These are phyloP conservation scores for Meyerozyma athensensis DNA, from an alignment of 1,139 yeast genomes.

Conservation along the genomic window DNA sequence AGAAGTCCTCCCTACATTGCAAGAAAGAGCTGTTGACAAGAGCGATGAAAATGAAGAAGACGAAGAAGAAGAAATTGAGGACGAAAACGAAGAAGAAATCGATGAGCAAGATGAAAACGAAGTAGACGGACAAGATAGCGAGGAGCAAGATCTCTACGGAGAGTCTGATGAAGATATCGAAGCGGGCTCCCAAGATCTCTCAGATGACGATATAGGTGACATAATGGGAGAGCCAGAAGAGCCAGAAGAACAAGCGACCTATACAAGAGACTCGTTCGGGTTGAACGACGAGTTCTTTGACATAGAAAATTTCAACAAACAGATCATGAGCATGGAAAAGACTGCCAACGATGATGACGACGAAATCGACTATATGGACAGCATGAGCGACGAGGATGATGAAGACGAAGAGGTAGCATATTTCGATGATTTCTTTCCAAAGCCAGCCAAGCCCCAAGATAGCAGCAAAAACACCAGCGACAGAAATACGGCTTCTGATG, in stretches of 20 bases:
- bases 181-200: constrained; percentile 13
- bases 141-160: constrained; percentile 11
- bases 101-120: constrained; percentile 17
- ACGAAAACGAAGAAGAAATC: constrained; percentile 18
- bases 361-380: constrained; percentile 58
- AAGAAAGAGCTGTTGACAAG: constrained; percentile 6
- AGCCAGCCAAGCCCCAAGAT: constrained; percentile 27
- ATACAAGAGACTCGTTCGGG: constrained; percentile 53
- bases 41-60: constrained; percentile 20
- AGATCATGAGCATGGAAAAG: constrained; percentile 70
- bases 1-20: constrained; percentile 34
- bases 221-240: constrained; percentile 13
- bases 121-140: too few species aligned
- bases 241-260: constrained; percentile 15
- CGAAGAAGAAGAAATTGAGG: constrained; percentile 17
- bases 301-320: constrained; percentile 80
- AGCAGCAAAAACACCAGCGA: constrained; percentile 14
- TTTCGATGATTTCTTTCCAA: constrained; percentile 71
- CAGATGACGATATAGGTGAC: constrained; percentile 17
- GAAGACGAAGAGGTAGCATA: constrained; percentile 64
- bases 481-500: constrained; percentile 15
- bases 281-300: constrained; percentile 83
- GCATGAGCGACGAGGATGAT: constrained; percentile 48
- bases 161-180: constrained; percentile 12
- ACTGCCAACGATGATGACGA: constrained; percentile 28